Percentiles rank a stretch among this genome's conserved stretches.
phyloP scores from a whole-genome alignment of 73 alveolate genomes.

The Symbiodinium pilosum region DNA sequence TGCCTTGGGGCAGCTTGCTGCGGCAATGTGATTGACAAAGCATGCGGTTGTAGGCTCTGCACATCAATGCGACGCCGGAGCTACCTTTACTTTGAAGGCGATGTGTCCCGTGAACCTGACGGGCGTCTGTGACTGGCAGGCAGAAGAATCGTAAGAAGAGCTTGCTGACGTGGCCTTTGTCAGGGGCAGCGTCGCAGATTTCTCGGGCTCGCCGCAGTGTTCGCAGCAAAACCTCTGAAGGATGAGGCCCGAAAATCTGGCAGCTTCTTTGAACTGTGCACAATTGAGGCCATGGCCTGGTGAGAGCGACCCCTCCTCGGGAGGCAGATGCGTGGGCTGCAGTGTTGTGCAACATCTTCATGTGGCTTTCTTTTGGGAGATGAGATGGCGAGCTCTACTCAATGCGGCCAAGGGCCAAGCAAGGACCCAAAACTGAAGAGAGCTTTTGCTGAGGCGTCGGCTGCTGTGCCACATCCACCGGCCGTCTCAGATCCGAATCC shows the following conservation, averaged over 20 bases:
- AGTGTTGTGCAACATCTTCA: too few relatives aligned
- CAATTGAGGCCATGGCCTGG: not conserved
- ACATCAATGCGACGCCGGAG: not conserved
- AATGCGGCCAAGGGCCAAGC: not conserved
- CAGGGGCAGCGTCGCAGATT: not conserved
- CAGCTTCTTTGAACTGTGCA: not conserved
- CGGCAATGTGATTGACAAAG: too few relatives aligned
- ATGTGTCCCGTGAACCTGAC: not conserved
- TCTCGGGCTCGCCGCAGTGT: not conserved
- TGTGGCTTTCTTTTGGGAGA: too few relatives aligned
- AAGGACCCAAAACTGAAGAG: not conserved
- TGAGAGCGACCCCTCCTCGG: not conserved
- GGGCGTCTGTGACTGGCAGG: not conserved
- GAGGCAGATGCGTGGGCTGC: too few relatives aligned
- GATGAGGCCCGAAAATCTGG: not conserved
- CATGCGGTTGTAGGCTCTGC: too few relatives aligned
- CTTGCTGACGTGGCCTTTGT: too few relatives aligned
- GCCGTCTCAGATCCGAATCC: constrained; percentile 9
- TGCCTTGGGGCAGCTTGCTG: too few relatives aligned
- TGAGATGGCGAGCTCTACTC: too few relatives aligned
- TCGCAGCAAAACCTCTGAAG: not conserved
- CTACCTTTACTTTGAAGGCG: not conserved
- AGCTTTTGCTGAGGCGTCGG: not conserved
- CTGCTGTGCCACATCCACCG: not conserved
- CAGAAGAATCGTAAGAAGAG: too few relatives aligned